A percentile compares a stretch with the other conserved stretches of the same genome.
These are phyloP conservation scores for Sabuloglossum arenarium DNA, from an alignment of 495 filamentous ascomycete genomes.

Conservation along the genomic window DNA sequence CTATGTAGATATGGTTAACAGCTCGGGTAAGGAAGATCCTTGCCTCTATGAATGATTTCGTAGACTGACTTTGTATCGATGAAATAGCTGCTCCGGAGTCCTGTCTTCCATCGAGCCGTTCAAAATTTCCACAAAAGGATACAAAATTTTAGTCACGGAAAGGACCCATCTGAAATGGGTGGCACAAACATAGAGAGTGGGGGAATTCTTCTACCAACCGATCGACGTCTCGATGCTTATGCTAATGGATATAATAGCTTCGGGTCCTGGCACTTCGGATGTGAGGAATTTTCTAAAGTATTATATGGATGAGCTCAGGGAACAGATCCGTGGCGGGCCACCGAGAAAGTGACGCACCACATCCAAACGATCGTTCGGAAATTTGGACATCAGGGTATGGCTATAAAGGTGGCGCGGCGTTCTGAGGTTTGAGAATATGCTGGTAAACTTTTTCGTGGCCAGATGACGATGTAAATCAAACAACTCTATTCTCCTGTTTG, in stretches of 20 bases:
- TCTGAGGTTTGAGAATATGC: background rate
- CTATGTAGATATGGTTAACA: conserved; percentile 13
- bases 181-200: conserved; percentile 35
- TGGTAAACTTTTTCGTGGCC: background rate
- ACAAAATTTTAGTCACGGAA: conserved; percentile 28
- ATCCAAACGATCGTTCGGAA: background rate
- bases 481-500: background rate
- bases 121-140: conserved; percentile 31
- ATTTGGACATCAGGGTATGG: background rate
- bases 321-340: conserved; percentile 29
- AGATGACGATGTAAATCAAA: background rate
- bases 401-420: background rate
- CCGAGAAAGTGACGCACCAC: conserved; percentile 11
- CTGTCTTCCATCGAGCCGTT: conserved; percentile 37
- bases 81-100: conserved; percentile 35
- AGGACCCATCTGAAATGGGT: conserved; percentile 35
- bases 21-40: conserved; percentile 8
- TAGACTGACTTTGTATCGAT: background rate
- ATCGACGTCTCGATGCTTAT: background rate
- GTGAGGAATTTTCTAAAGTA: conserved; percentile 27
- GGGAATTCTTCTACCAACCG: conserved; percentile 1
- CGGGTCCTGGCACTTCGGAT: conserved; percentile 6
- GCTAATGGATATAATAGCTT: background rate
- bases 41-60: background rate
- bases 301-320: conserved; percentile 38